Percentiles rank a stretch among this genome's conserved stretches.
These are phyloP conservation scores for Calocera viscosa DNA, from an alignment of 768 basidiomycete genomes.

Conservation along the genomic window DNA sequence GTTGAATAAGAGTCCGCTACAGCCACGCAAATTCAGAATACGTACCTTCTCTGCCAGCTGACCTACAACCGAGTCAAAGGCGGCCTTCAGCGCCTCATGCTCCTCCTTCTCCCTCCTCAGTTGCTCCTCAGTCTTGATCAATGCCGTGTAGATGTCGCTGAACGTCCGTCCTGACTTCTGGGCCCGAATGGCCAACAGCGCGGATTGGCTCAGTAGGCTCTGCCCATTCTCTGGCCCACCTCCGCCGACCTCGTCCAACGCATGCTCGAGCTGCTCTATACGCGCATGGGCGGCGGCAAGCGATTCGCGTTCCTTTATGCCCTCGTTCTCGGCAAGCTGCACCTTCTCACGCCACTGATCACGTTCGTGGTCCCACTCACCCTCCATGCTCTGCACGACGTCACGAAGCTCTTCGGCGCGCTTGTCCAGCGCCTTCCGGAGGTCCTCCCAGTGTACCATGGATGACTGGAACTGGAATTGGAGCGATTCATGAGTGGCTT, in stretches of 20 bases:
- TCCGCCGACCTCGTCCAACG: conserved; percentile 15
- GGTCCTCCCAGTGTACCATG: conserved; percentile 63
- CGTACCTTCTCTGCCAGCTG: conserved; percentile 85
- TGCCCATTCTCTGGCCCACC: conserved; percentile 57
- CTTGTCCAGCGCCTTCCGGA: conserved; percentile 65
- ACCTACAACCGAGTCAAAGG: conserved; percentile 63
- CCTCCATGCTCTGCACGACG: conserved; percentile 24
- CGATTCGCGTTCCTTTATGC: not conserved
- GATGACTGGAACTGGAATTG: conserved; percentile 80
- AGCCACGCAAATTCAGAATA: conserved; percentile 12
- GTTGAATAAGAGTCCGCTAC: not conserved
- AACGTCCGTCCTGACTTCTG: conserved; percentile 80
- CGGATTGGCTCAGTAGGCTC: conserved; percentile 72
- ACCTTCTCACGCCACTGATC: not conserved
- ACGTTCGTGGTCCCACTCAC: conserved; percentile 15
- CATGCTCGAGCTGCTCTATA: not conserved
- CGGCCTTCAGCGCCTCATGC: conserved; percentile 71
- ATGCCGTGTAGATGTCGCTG: conserved; percentile 88
- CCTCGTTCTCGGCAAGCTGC: not conserved
- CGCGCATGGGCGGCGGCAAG: not conserved
- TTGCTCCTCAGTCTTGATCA: conserved; percentile 74
- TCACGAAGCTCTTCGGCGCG: conserved; percentile 56
- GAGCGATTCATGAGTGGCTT: conserved; percentile 67
- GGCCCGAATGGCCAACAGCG: conserved; percentile 68
- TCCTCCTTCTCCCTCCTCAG: conserved; percentile 66